phyloP scores from a whole-genome alignment of 75 land plant species.

The Pseudotsuga menziesii region DNA sequence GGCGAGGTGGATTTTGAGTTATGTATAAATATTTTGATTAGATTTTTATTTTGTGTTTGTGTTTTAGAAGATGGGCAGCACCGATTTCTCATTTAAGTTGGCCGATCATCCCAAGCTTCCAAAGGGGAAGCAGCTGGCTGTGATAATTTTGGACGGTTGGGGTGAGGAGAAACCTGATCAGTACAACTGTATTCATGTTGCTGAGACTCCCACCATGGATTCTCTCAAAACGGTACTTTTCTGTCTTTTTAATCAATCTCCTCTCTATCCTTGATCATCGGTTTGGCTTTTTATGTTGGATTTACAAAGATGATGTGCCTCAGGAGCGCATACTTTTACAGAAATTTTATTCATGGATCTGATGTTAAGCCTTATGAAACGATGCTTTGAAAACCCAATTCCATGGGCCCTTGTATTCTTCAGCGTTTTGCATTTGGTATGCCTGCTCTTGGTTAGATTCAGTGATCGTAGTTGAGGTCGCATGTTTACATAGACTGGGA shows the following conservation, averaged over 20 bases:
- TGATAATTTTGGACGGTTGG: conserved; percentile 94
- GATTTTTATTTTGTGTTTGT: conserved; percentile 1
- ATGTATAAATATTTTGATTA: too few relatives aligned
- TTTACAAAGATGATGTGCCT: not conserved
- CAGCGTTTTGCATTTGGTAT: too few relatives aligned
- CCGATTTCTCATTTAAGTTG: conserved; percentile 54
- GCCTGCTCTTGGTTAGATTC: too few relatives aligned
- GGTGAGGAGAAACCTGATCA: conserved; percentile 86
- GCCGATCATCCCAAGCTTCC: conserved; percentile 74
- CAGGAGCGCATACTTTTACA: not conserved
- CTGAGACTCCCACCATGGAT: conserved; percentile 96
- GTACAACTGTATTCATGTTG: conserved; percentile 91
- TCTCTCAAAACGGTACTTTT: conserved; percentile 60
- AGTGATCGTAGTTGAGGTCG: too few relatives aligned
- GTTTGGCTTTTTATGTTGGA: too few relatives aligned
- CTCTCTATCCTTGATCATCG: too few relatives aligned
- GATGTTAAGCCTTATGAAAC: too few relatives aligned
- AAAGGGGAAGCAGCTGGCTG: conserved; percentile 65
- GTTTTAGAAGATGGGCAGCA: conserved; percentile 24
- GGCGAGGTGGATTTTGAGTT: too few relatives aligned
- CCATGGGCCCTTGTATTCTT: too few relatives aligned
- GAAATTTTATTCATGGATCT: not conserved
- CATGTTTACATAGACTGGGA: too few relatives aligned
- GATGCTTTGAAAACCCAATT: not conserved
- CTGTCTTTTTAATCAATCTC: not conserved